Percentiles rank a stretch among this genome's conserved stretches.
phyloP scores from a whole-genome alignment of 345 rosid genomes.

The Nasturtium officinale region DNA sequence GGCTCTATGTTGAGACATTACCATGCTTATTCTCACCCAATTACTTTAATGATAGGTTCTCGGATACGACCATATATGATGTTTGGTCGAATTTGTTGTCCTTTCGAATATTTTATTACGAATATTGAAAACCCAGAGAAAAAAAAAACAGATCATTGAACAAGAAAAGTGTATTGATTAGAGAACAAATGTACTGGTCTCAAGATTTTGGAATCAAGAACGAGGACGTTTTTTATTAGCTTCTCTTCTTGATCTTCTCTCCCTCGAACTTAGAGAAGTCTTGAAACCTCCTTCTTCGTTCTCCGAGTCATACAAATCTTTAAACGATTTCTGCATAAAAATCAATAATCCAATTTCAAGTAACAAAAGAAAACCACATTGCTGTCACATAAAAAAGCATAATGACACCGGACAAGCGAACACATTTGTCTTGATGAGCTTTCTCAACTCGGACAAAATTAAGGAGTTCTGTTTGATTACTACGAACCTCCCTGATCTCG shows the following conservation, averaged over 20 bases:
- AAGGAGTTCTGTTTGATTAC: background rate
- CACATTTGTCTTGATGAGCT: constrained; percentile 7
- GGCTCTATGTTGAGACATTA: too few species aligned
- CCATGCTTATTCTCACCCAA: too few species aligned
- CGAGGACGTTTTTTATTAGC: constrained; percentile 49
- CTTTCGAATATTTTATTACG: too few species aligned
- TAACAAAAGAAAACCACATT: background rate
- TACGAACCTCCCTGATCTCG: constrained; percentile 65
- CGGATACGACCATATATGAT: too few species aligned
- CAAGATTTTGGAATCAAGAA: constrained; percentile 6
- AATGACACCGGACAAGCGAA: background rate
- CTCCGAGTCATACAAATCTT: constrained; percentile 55
- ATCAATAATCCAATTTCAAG: background rate
- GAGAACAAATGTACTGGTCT: background rate
- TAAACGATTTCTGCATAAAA: constrained; percentile 56
- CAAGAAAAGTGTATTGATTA: background rate
- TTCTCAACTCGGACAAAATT: background rate
- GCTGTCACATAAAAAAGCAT: background rate
- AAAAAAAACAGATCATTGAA: background rate
- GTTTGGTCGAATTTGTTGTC: too few species aligned
- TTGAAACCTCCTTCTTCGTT: constrained; percentile 50
- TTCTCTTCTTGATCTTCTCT: constrained; percentile 57
- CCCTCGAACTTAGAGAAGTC: constrained; percentile 57
- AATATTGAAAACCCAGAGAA: too few species aligned
- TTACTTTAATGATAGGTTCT: too few species aligned